These are phyloP conservation scores for Sclerotinia borealis DNA, from an alignment of 2,329 filamentous ascomycete species.

Conservation along the genomic window DNA sequence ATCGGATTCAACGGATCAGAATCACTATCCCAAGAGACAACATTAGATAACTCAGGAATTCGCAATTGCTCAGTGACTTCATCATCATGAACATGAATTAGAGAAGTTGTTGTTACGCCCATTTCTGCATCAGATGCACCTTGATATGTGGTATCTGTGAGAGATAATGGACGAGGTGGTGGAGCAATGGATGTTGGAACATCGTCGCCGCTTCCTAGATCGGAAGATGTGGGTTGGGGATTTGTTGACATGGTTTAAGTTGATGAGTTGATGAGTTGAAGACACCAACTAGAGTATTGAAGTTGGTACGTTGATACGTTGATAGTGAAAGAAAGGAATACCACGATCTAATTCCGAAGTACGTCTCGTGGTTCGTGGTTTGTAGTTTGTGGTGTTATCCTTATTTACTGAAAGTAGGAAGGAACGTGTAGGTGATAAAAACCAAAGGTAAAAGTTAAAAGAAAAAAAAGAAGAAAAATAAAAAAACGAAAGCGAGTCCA, in stretches of 20 bases:
- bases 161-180: background rate
- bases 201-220: background rate
- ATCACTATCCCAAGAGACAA: conserved; percentile 53
- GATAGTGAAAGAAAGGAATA: too few relatives aligned
- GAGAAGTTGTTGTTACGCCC: background rate
- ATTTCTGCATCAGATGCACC: background rate
- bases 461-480: background rate
- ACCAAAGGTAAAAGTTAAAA: too few relatives aligned
- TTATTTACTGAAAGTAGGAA: background rate
- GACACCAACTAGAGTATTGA: background rate
- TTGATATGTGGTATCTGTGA: background rate
- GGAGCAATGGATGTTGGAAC: background rate
- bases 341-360: too few relatives aligned
- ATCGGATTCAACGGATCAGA: conserved; percentile 39
- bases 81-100: background rate
- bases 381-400: background rate
- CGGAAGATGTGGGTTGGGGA: background rate
- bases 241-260: background rate
- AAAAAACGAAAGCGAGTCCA: too few relatives aligned
- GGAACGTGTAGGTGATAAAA: background rate
- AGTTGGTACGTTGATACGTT: too few relatives aligned
- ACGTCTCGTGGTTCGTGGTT: too few relatives aligned
- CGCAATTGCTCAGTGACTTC: background rate
- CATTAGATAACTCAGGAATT: conserved; percentile 52
- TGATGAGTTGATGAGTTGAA: too few relatives aligned